A percentile compares a stretch with the other conserved stretches of the same genome.
Conservation (phyloP, 176 grass and related monocot species). For the Saccharum spontaneum region DNA sequence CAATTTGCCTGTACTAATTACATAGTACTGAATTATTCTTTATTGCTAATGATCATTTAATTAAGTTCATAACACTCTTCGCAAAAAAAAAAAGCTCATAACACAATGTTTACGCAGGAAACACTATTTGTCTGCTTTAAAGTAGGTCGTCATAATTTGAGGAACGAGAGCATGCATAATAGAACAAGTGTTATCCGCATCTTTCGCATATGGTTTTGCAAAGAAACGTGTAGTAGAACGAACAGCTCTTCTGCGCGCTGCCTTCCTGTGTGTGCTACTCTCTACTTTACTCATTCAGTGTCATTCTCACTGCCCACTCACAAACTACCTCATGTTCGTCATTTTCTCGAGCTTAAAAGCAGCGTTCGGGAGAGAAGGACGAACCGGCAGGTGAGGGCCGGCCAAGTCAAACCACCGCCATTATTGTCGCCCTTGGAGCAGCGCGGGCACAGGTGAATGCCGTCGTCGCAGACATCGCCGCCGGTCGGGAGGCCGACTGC, state of each 20-base stretch:
- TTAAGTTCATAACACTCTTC: too few species aligned
- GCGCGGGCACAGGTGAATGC: not conserved
- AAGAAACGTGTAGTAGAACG: not conserved
- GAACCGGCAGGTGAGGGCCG: not conserved
- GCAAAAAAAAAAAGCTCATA: too few species aligned
- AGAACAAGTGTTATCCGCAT: not conserved
- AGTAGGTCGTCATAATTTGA: not conserved
- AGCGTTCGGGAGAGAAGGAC: not conserved
- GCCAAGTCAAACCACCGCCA: not conserved
- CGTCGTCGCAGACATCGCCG: not conserved
- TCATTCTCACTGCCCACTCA: not conserved
- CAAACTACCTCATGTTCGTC: not conserved
- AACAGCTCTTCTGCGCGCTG: not conserved
- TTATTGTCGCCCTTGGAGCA: not conserved
- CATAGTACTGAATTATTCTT: too few species aligned
- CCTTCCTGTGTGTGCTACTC: not conserved
- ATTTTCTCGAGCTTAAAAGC: conserved; percentile 6
- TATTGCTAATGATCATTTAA: too few species aligned
- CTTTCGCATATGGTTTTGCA: not conserved
- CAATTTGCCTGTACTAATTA: too few species aligned
- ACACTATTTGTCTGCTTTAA: too few species aligned
- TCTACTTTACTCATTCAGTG: not conserved
- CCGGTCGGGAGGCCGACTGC: not conserved
- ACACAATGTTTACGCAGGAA: too few species aligned
- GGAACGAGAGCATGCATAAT: not conserved